phyloP scores from a whole-genome alignment of 2,329 filamentous ascomycete genomes.

The Colletotrichum incanum region DNA sequence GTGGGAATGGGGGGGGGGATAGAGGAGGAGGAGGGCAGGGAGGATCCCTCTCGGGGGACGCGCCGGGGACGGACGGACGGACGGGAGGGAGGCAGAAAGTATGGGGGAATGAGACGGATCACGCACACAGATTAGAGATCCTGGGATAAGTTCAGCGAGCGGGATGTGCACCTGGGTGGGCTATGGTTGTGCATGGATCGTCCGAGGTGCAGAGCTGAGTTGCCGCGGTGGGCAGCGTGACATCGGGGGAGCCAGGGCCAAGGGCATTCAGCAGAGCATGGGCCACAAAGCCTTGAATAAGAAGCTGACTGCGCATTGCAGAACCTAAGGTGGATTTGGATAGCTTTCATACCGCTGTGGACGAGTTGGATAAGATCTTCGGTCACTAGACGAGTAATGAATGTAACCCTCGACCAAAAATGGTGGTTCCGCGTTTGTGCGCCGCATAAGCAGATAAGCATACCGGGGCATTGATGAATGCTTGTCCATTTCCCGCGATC shows the following conservation, averaged over 20 bases:
- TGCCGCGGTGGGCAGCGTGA: conserved; percentile 9
- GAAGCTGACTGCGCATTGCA: conserved; percentile 10
- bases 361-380: not conserved
- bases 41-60: conserved; percentile 23
- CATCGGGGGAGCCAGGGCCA: not conserved
- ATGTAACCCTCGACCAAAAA: not conserved
- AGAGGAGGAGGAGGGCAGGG: conserved; percentile 10
- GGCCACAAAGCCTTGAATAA: not conserved
- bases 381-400: not conserved
- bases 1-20: not conserved
- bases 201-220: conserved; percentile 12
- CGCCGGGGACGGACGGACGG: conserved; percentile 21
- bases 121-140: not conserved
- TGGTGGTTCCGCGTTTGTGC: not conserved
- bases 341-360: not conserved
- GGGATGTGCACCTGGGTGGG: conserved; percentile 21
- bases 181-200: conserved; percentile 29
- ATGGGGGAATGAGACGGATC: not conserved
- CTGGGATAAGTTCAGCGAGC: conserved; percentile 28
- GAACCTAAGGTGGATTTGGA: not conserved
- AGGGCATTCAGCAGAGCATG: conserved; percentile 6
- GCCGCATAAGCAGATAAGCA: conserved; percentile 4
- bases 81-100: conserved; percentile 7
- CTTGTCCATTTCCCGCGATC: not conserved
- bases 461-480: not conserved